Evolutionary conservation across 441 rosid genomes (phyloP).

Genomic region (Populus hybrid): DNA sequence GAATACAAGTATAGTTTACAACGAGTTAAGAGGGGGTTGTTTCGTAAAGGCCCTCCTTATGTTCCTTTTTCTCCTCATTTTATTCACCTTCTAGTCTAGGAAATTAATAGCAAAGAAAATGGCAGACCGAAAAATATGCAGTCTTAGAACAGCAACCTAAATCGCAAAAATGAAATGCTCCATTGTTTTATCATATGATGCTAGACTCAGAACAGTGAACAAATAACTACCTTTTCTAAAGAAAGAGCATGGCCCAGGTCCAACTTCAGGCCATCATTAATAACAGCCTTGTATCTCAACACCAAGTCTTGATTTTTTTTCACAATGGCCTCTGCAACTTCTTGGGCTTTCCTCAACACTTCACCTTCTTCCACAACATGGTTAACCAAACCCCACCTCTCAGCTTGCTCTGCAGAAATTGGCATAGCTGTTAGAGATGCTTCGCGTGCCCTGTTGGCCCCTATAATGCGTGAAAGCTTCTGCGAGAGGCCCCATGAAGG

Average conservation of each 20-base stretch:
- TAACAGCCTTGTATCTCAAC: conserved; percentile 63
- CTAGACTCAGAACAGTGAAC: background rate
- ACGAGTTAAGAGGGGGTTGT: no score
- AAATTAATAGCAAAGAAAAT: background rate
- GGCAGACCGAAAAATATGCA: no score
- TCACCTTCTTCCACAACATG: conserved; percentile 71
- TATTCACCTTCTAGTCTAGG: background rate
- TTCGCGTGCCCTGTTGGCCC: conserved; percentile 81
- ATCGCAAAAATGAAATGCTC: background rate
- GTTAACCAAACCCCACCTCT: conserved; percentile 79
- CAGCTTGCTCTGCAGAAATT: conserved; percentile 77
- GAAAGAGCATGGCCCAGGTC: conserved; percentile 71
- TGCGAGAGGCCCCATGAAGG: conserved; percentile 97
- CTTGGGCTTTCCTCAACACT: conserved; percentile 55
- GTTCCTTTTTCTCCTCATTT: background rate
- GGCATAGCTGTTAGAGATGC: conserved; percentile 65
- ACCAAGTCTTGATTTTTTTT: conserved; percentile 76
- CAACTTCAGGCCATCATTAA: conserved; percentile 76
- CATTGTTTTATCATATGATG: background rate
- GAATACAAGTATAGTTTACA: no score
- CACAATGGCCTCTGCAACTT: conserved; percentile 62
- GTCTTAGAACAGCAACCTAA: background rate
- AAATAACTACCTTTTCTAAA: conserved; percentile 61
- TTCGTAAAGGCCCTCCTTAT: background rate
- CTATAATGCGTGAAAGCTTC: conserved; percentile 75